phyloP scores from a whole-genome alignment of 805 yeast genomes.

The Metschnikowia kunwiensis region DNA sequence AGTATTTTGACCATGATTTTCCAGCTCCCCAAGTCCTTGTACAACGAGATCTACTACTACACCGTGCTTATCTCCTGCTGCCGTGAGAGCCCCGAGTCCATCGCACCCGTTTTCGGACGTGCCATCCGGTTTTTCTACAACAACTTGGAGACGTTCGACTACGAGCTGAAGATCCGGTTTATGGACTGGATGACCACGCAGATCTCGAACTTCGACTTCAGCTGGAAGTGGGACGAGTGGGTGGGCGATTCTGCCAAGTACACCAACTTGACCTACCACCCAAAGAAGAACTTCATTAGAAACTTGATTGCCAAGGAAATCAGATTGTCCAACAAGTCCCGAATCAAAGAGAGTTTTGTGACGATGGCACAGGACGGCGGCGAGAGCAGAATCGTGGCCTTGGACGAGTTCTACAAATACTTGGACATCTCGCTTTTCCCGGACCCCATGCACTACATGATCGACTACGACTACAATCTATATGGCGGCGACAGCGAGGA shows the following conservation, averaged over 20 bases:
- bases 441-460: conserved; percentile 26
- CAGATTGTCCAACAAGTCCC: conserved; percentile 70
- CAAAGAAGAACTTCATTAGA: conserved; percentile 67
- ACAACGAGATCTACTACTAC: conserved; percentile 75
- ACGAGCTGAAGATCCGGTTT: conserved; percentile 65
- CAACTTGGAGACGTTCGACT: conserved; percentile 64
- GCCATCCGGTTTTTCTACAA: conserved; percentile 77
- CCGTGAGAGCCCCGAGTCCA: conserved; percentile 62
- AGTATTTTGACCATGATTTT: conserved; percentile 74
- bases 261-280: conserved; percentile 55
- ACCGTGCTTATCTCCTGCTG: conserved; percentile 85
- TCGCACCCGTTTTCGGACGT: conserved; percentile 93
- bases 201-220: conserved; percentile 87
- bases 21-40: conserved; percentile 64
- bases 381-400: conserved; percentile 17
- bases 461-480: conserved; percentile 34
- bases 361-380: conserved; percentile 28
- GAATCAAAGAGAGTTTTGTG: conserved; percentile 65
- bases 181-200: conserved; percentile 93
- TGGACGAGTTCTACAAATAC: conserved; percentile 40
- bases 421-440: conserved; percentile 35
- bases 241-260: conserved; percentile 50
- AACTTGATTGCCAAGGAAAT: conserved; percentile 83
- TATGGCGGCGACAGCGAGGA: conserved; percentile 32
- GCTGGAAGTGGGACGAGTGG: conserved; percentile 99